Base-by-base conservation (phyloP, 1,284 basidiomycete species). In the Cryptococcus deneoformans region DNA sequence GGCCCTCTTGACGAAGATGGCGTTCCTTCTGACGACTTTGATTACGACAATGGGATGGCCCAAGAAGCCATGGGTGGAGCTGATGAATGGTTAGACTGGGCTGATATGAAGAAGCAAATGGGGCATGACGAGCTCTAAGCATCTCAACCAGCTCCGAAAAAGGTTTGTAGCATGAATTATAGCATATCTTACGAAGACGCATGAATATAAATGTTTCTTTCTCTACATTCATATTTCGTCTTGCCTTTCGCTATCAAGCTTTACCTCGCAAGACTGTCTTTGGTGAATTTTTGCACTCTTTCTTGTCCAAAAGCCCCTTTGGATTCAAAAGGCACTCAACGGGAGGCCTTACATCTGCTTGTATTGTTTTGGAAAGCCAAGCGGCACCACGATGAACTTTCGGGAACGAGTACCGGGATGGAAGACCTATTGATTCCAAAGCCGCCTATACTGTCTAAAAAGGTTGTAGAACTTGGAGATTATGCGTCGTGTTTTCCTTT, bases 401-500 rank as follows among this genome's bases (percentile, higher is more conserved):
- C 40, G 29, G 5, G 29, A 5, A 29, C 3, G 29, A 5, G 29
- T 29, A 29, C 3, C 5, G 3, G 29, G 29, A 29, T 5, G 29
- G 29, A 29, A 29, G 29, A 5, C 29, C 29, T 29, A 29, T 29
- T 29, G 5, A 4, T 29, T 29, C 5, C 29, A 29, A 4, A 3
- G 29, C 29, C 5, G 3, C 29, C 29, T 29, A 29, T 29, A 43
- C 40, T 43, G 40, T 12, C 6, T 43, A 43, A 12, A 43, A 12
- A 8, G 40, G 9, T 43, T 43, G 29, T 34, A 47, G 34, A 5
- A 29, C 34, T 29, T 47, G 46, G 10, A 47, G 46, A 3, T 72
- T 66, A 11, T 72, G 71, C 54, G 73, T 78, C 0, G 89, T 92
- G 2, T 74, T 78, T 8, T 84, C 83, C 68, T 87, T 89, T 65